Base-by-base conservation (phyloP, 176 grass and related monocot genomes). In the Olyra latifolia region DNA sequence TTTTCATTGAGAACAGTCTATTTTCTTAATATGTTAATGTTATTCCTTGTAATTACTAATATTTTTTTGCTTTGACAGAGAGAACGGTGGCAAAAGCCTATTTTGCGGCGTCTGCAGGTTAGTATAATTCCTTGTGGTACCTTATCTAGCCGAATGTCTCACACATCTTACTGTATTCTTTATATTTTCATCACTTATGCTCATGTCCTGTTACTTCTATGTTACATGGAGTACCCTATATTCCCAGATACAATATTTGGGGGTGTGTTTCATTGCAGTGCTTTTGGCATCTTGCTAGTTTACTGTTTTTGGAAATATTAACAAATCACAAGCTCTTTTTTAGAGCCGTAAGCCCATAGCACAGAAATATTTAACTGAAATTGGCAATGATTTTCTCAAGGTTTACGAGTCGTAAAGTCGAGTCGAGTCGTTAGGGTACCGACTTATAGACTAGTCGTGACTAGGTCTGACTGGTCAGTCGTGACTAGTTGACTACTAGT, bases 61-160 rank as follows among this genome's bases (percentile, higher is more conserved):
- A 80, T 60, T 42, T 86, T 88, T n/a, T 35, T 20, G n/a, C 44
- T 85, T 81, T 81, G 49, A 81, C 78, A 98, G 96, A 83, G 96
- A 79, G 95, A 98, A 54, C 86, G 78, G 19, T 98, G 90, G 95
- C 95, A 95, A 88, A 95, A 95, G 55, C 92, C 95, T 83, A 95
- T 98, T 93, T 81, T 98, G 77, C 95, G 95, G 29, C 88, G 82
- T 30, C 87, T 98, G 65, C 95, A 98, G 92, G 92, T 98, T 63
- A 87, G 87, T 7, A 44, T 65, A 59, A 80, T 55, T 63, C 30
- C 44, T 66, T 60, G 66, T 50, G 7, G 41, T 65, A 77, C 66
- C 74, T 64, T 62, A 74, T 83, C 86, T 64, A 76, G 59, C 3
- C 25, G 64, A 49, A 74, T 32, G 48, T 27, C 63, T 44, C 55